Base-by-base conservation (phyloP, 371 early-diverging fungal species). In the Mortierella sp. region DNA sequence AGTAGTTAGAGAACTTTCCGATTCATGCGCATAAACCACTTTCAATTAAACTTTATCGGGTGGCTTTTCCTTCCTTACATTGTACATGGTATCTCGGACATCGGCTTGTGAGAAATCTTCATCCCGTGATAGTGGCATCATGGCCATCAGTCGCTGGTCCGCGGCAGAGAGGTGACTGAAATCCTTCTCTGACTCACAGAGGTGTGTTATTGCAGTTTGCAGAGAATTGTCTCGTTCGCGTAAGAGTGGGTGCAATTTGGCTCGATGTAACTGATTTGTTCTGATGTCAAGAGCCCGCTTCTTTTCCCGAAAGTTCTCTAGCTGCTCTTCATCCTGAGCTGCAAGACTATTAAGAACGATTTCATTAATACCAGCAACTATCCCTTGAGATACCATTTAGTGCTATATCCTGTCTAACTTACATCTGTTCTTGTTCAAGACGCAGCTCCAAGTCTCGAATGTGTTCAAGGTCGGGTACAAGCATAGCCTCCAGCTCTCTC, bases 391-490 rank as follows among this genome's bases (percentile, higher is more conserved):
- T 48, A n/a, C 43, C 43, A 10, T 36, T 36, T 43, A 15, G 15
- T 43, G 43, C 43, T 10, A 43, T 7, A 43, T 10, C 10, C 43
- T 43, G 48, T 24, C 28, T 8, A 9, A 60, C 69, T 24, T 66
- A 74, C 79, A 59, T 68, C 33, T 80, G 58, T 24, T 80, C 81
- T 33, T 80, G 81, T 33, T 80, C 81, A 24, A 80, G 69, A 16
- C 81, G 68, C 24, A 75, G 66, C 59, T 80, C 81, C 58, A 80
- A 32, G 53, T 80, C 69, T 24, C 81, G 68, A 57, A 80, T 80
- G 33, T 72, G 81, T 47, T 80, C 81, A 10, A 80, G 72, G 24
- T 80, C 81, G 8, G 81, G 76, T 8, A 80, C 75, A 43, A 80
- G 72, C 65, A 61, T 72, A 4, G 76, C 72, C 60, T 80, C 81